Evolutionary conservation across 228 moss, liverwort and hornwort genomes (phyloP), one percentile per base, ranked within the genome.

Genomic region (Sphagnum magellanicum): DNA sequence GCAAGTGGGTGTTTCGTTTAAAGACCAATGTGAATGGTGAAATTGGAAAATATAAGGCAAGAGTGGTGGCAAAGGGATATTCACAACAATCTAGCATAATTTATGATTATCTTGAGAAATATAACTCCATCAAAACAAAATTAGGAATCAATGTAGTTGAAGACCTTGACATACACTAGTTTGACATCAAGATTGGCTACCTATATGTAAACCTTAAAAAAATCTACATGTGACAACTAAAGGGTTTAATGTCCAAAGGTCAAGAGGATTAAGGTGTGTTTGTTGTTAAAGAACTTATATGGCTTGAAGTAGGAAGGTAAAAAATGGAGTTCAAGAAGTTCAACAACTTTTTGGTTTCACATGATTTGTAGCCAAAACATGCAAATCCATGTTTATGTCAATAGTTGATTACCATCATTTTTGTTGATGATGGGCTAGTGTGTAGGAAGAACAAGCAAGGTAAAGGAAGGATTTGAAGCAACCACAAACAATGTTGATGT

Each of bases 291-390:
- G 8, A 49, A 16, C 15, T 14, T 71, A 6, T 71, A 71, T 63
- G 71, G 71, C 8, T 49, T 71, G 13, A 71, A 71, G n/a, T 63
- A 71, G 51, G 50, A n/a, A 10, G 10, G 9, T 7, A 8, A 15
- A 12, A 6, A 50, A n/a, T 48, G 5, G 10, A 62, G 63, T 52
- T 32, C 32, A 50, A 15, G 51, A 71, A 51, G 16, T 71, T 71
- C 50, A n/a, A 60, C 4, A 60, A 10, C 6, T 71, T 71, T 63
- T 53, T 71, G 4, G 6, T 61, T 11, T 5, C 6, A 15, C 5
- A 63, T 16, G 63, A 63, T 51, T 46, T 63, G 5, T 5, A 4
- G 4, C 61, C 52, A 47, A 60, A 11, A 5, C 0, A 11, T 11
- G 69, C 69, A 9, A 57, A 69, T 53, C 58, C 58, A 4, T 57